Base-by-base conservation (phyloP, 768 basidiomycete genomes). In the Lyophyllum shimeji region DNA sequence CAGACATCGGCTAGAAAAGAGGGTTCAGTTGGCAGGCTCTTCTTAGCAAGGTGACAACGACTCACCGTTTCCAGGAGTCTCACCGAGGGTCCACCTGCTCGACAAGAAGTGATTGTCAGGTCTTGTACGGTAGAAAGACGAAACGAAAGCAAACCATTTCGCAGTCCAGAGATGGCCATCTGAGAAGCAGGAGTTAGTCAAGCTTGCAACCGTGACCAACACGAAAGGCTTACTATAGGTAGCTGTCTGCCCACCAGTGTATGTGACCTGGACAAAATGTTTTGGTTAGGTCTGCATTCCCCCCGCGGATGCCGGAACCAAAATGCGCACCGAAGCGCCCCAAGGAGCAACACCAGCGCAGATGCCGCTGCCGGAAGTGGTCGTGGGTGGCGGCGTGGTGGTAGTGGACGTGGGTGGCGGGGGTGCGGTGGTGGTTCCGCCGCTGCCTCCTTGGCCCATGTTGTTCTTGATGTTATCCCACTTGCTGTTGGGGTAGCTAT, bases 391-490 rank as follows among this genome's bases (percentile, higher is more conserved):
- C 3, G 72, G 56, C 11, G 74, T 67, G 24, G 68, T 60, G 15
- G 65, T 60, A 9, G 29, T 29, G 29, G 29, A 29, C 29, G 71
- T 52, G 1, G 71, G 55, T 13, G 66, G 60, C 21, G 63, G 55
- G 12, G 61, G 34, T n/a, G 65, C 57, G 23, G 70, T 65, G 0
- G 69, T 59, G n/a, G n/a, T n/a, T n/a, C n/a, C n/a, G 5, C 65
- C 56, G 9, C 67, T 58, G 11, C 60, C 57, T 48, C 58, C 34
- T 17, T 3, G 3, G 3, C 11, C 80, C 80, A 89, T 86, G 69
- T 86, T 86, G 67, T 71, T 80, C 23, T 78, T 77, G 61, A 89
- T 79, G 67, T 89, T 89, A 67, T 84, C 83, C 81, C 82, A 90
- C 62, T 84, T 83, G 71, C 85, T 87, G 63, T 81, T 74, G 7